Evolutionary conservation across 805 yeast genomes (phyloP), one percentile per base, ranked within the genome.

Genomic region (Priceomyces haplophilus): DNA sequence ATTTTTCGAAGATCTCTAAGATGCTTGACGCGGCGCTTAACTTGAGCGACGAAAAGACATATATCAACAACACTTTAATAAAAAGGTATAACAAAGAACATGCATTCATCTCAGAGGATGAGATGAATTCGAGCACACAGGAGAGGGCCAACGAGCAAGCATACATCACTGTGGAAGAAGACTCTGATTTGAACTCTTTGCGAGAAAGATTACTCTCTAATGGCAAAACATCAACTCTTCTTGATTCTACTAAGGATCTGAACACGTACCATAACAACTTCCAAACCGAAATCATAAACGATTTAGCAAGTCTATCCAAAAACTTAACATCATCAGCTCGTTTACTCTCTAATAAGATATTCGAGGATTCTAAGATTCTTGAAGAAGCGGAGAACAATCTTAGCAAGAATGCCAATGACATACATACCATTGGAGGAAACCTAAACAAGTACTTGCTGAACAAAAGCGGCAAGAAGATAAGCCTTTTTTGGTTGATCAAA

Each of bases 211-310:
- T 62, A 19, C 50, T 62, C 7, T 45, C 61, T 1, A 60, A 57
- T 3, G 62, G 61, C 2, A 51, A 23, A 30, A 30, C 18, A 34
- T 27, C 33, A 38, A n/a, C 34, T 46, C 18, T 42, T 6, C 42
- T 51, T 16, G 48, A 37, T 31, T 34, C 41, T 3, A 15, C 40
- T 10, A 35, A 37, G 21, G 37, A 43, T 21, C 21, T 45, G 37
- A 70, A 71, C 46, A 58, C 59, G 7, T 66, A 67, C 53, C 75
- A 71, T 49, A 75, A 69, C 43, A 58, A 64, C 8, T 44, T 68
- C 19, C 85, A 80, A 54, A 73, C 73, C 29, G 75, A 73, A 30
- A 59, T 80, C 12, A 54, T 79, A 24, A 58, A 56, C 21, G 83
- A 80, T 32, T 61, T 80, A 38, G 55, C 73, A 3, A 71, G 64